Percentiles rank a stretch among this genome's conserved stretches.
Evolutionary conservation across 257 asterid genomes (phyloP).

Genomic region (Fraxinus excelsior): DNA sequence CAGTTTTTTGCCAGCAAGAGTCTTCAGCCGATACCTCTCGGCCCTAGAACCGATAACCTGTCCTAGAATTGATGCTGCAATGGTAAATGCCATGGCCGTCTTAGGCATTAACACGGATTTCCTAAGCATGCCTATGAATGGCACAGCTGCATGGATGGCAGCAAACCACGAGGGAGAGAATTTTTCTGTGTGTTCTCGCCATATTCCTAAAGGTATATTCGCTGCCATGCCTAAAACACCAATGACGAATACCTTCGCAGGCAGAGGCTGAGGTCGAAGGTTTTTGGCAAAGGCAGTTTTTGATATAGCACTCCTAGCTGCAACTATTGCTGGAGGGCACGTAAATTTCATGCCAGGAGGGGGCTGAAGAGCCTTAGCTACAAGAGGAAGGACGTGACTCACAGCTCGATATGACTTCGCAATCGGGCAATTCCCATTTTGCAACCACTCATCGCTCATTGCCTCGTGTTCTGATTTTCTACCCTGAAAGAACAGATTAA

Average conservation of each 20-base stretch:
- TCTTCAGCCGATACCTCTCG: constrained; percentile 76
- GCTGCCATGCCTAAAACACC: constrained; percentile 86
- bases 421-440: constrained; percentile 85
- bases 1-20: constrained; percentile 38
- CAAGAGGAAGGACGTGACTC: constrained; percentile 74
- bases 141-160: constrained; percentile 95
- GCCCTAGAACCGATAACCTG: constrained; percentile 97
- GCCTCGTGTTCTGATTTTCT: constrained; percentile 69
- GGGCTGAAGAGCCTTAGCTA: constrained; percentile 80
- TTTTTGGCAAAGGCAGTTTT: constrained; percentile 77
- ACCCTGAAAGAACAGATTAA: constrained; percentile 47
- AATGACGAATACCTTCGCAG: constrained; percentile 67
- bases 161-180: constrained; percentile 88
- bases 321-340: constrained; percentile 88
- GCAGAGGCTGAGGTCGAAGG: constrained; percentile 93
- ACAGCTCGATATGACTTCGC: constrained; percentile 94
- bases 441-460: constrained; percentile 75
- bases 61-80: constrained; percentile 86
- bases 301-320: constrained; percentile 77
- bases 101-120: constrained; percentile 88
- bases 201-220: constrained; percentile 79
- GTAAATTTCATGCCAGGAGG: constrained; percentile 70
- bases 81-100: constrained; percentile 90
- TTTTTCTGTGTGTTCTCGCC: constrained; percentile 92
- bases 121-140: constrained; percentile 88